phyloP scores from a whole-genome alignment of 768 basidiomycete species.

The Coprinellus micaceus region DNA sequence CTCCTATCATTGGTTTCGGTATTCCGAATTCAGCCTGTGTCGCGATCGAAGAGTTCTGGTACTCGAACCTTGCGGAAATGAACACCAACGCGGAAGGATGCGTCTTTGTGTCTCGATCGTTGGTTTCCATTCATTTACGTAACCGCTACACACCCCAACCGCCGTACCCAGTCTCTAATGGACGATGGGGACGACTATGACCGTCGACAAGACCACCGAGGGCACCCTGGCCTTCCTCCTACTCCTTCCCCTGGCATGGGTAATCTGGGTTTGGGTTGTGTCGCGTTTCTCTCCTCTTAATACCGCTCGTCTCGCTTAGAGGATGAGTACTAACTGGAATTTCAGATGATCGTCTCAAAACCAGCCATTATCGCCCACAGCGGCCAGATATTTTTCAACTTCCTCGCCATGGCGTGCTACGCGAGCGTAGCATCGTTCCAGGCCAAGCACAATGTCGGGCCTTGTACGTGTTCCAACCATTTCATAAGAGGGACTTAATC shows the following conservation, averaged over 20 bases:
- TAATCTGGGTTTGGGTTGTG: conserved; percentile 26
- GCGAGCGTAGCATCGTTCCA: conserved; percentile 89
- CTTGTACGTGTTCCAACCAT: conserved; percentile 57
- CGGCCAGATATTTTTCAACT: conserved; percentile 88
- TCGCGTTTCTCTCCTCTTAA: conserved; percentile 59
- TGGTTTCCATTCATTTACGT: conserved; percentile 47
- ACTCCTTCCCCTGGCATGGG: too few relatives aligned
- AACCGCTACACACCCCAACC: conserved; percentile 32
- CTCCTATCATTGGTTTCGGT: too few relatives aligned
- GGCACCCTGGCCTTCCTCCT: too few relatives aligned
- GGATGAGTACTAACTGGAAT: too few relatives aligned
- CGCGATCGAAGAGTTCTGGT: too few relatives aligned
- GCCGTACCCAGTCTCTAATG: conserved; percentile 14
- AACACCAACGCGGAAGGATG: too few relatives aligned
- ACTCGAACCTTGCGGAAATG: too few relatives aligned
- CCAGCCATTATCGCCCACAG: conserved; percentile 73
- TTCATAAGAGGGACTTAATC: conserved; percentile 13
- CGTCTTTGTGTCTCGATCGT: too few relatives aligned
- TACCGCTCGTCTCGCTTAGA: conserved; percentile 64
- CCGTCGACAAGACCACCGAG: too few relatives aligned
- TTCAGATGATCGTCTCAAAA: conserved; percentile 85
- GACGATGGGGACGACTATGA: too few relatives aligned
- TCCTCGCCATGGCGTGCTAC: conserved; percentile 88
- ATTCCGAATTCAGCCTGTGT: too few relatives aligned
- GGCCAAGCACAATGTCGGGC: conserved; percentile 76